Evolutionary conservation across 495 filamentous ascomycete species (phyloP).

Genomic region (Tuber brumale): DNA sequence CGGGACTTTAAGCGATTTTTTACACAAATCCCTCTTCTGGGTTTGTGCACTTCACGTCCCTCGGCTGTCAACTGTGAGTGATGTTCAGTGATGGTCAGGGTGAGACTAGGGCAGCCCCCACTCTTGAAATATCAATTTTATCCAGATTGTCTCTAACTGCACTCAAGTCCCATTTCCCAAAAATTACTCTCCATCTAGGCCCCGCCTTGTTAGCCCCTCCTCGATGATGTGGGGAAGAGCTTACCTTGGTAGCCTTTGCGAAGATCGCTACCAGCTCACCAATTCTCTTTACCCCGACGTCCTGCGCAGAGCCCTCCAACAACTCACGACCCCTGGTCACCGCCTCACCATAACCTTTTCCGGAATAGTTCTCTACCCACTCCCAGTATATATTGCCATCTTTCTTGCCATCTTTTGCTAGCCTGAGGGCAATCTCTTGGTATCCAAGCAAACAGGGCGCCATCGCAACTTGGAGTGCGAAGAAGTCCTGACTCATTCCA

Average conservation of each 20-base stretch:
- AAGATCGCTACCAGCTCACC: slow-evolving; percentile 79
- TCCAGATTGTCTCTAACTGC: neutral
- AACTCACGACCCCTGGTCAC: slow-evolving; percentile 62
- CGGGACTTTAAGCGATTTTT: neutral
- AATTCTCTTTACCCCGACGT: slow-evolving; percentile 48
- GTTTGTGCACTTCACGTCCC: neutral
- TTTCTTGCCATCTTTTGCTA: slow-evolving; percentile 53
- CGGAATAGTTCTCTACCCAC: slow-evolving; percentile 83
- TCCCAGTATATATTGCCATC: slow-evolving; percentile 76
- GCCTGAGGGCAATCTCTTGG: slow-evolving; percentile 61
- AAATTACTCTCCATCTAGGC: neutral
- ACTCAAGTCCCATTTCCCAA: neutral
- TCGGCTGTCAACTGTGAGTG: neutral
- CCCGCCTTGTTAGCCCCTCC: neutral
- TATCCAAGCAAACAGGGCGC: slow-evolving; percentile 86
- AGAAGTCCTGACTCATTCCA: slow-evolving; percentile 76
- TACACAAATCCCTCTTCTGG: neutral
- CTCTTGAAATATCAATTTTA: neutral
- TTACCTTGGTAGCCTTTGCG: slow-evolving; percentile 71
- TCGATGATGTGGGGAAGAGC: slow-evolving; percentile 20
- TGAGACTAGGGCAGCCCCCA: neutral
- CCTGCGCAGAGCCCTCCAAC: slow-evolving; percentile 31
- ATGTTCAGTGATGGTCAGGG: neutral
- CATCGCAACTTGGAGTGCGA: slow-evolving; percentile 73
- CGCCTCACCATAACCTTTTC: slow-evolving; percentile 65